Base-by-base conservation (phyloP, 1,139 yeast species). In the Yamadazyma sp. region DNA sequence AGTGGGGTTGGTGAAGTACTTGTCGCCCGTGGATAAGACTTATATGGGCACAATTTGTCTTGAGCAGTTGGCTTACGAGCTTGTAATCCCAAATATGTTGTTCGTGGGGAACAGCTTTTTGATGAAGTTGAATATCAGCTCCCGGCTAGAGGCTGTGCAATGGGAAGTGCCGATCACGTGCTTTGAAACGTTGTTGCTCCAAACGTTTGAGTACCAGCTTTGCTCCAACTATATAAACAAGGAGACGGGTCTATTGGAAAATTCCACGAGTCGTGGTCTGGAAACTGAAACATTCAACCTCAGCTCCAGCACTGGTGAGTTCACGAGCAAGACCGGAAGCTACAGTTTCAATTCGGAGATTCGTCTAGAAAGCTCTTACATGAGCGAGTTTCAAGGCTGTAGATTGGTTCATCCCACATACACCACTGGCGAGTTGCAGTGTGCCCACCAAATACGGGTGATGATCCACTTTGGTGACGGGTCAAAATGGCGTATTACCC, bases 1-100 rank as follows among this genome's bases (percentile, higher is more conserved):
- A 6, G 10, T 32, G 3, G 3, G 10, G 24, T n/a, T 32, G 5
- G 9, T 14, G 3, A 32, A 25, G 13, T 15, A 26, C n/a, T 4
- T 33, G 13, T 7, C 9, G 6, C 9, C 28, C 9, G 11, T n/a
- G 2, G 23, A 20, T 4, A 4, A 22, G 33, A 32, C 24, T 9
- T 29, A 32, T 36, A 6, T 32, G 7, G 39, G 39, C 2, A 23
- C 17, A 12, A 11, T 29, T 11, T 32, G 28, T 10, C 7, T 11
- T 13, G 31, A 32, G 15, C 18, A 27, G 3, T 20, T 36, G 11
- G 17, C 23, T 20, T 36, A 36, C 14, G 35, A 36, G 24, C 29
- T 36, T 13, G 15, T 16, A 6, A 20, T 36, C 9, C 39, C 39
- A n/a, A 32, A 28, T 13, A 31, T 22, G 13, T 15, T 36, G 17